Evolutionary conservation across 257 asterid species (phyloP), one percentile per base, ranked within the genome.

Genomic region (Nyctanthes arbortristis): DNA sequence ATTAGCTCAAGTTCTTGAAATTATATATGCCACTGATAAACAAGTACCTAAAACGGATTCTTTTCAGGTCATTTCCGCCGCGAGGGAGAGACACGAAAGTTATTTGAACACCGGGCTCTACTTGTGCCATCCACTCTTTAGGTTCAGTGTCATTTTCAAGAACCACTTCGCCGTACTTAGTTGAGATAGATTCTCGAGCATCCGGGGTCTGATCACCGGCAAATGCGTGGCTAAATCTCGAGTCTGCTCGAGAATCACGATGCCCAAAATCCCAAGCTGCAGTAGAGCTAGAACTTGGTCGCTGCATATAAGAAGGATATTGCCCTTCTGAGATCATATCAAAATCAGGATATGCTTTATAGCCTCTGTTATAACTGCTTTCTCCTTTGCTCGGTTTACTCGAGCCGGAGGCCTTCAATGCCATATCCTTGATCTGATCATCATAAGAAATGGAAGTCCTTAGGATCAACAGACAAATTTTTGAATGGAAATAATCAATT

Each of bases 251-350:
- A 11, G 79, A 12, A 7, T 78, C 52, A 22, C 71, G 76, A 73
- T 77, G 75, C 32, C 80, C 87, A 10, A 85, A 90, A 75, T 93
- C 88, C 97, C 96, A 91, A 61, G 96, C 91, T 32, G 97, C 96
- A 28, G 96, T 84, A 33, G 64, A 67, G 24, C 22, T 67, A 22
- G 72, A 67, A 36, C 64, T 54, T 34, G 63, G 54, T 54, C 54
- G 54, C 2, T 56, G 72, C 63, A 54, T 12, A 20, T 67, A 54
- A 49, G 72, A 43, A 49, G 24, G 14, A 5, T 43, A 30, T 13
- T 29, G 65, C 31, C 73, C 73, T 30, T 35, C 73, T 24, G 65
- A 58, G 4, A 52, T 31, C 3, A 63, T 58, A 57, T 68, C 66
- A 9, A 68, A 68, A 16, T 68, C 73, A 56, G 73, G 73, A 37